Percentiles rank a stretch among this genome's conserved stretches.
phyloP scores from a whole-genome alignment of 2,329 filamentous ascomycete genomes.

The Xylariales sp. region DNA sequence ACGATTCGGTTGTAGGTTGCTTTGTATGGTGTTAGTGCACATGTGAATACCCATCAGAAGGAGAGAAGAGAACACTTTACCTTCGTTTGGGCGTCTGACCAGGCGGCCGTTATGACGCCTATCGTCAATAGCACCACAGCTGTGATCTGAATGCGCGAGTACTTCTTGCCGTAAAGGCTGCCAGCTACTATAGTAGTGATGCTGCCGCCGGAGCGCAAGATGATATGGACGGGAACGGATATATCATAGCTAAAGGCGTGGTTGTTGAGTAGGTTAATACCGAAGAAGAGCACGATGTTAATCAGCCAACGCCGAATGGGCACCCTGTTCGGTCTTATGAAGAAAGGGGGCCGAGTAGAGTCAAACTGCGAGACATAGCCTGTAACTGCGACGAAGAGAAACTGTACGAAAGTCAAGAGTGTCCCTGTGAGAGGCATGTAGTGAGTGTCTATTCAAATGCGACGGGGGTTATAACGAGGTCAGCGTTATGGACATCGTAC shows the following conservation, averaged over 20 bases:
- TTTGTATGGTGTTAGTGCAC: conserved; percentile 45
- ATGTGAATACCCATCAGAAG: not conserved
- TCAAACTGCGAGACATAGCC: conserved; percentile 83
- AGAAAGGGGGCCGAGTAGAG: conserved; percentile 72
- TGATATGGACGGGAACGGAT: conserved; percentile 96
- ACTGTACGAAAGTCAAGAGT: conserved; percentile 89
- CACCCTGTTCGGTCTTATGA: conserved; percentile 80
- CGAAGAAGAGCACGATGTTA: conserved; percentile 91
- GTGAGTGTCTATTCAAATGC: conserved; percentile 35
- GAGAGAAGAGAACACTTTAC: conserved; percentile 56
- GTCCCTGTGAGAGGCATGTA: conserved; percentile 66
- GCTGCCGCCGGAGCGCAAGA: conserved; percentile 92
- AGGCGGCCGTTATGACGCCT: conserved; percentile 88
- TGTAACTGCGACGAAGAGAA: conserved; percentile 81
- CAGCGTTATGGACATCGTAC: conserved; percentile 58
- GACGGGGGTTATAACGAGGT: conserved; percentile 21
- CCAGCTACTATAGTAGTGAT: conserved; percentile 96
- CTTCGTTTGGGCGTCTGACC: conserved; percentile 89
- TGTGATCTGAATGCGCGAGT: conserved; percentile 81
- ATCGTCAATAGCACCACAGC: conserved; percentile 86
- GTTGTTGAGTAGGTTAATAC: conserved; percentile 96
- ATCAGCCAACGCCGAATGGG: conserved; percentile 86
- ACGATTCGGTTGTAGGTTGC: conserved; percentile 42
- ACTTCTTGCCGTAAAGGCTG: conserved; percentile 85
- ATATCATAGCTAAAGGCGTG: conserved; percentile 98